phyloP scores from a whole-genome alignment of 495 filamentous ascomycete genomes.

The Neurospora intermedia region DNA sequence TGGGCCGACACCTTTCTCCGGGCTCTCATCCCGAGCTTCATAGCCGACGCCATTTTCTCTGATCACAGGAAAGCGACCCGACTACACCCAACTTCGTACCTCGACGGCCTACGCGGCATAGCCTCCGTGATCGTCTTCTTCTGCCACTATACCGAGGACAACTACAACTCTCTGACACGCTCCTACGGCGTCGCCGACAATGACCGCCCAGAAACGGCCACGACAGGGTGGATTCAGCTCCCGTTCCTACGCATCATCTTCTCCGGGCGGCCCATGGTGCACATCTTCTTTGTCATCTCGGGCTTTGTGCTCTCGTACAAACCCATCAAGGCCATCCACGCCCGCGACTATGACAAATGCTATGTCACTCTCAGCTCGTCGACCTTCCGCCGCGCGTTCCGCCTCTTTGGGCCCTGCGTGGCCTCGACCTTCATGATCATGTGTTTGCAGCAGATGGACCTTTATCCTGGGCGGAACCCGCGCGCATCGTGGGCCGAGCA shows the following conservation, averaged over 20 bases:
- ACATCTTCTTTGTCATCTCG: constrained; percentile 65
- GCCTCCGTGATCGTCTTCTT: constrained; percentile 44
- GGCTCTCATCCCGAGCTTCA: constrained; percentile 22
- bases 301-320: constrained; percentile 59
- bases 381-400: constrained; percentile 52
- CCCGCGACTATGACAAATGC: constrained; percentile 29
- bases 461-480: constrained; percentile 22
- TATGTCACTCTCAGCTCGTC: constrained; percentile 42
- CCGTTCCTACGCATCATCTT: constrained; percentile 53
- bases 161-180: constrained; percentile 23
- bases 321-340: constrained; percentile 48
- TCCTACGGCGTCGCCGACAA: constrained; percentile 40
- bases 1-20: constrained; percentile 10
- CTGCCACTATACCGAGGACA: constrained; percentile 37
- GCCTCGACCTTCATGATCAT: constrained; percentile 46
- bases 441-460: constrained; percentile 40
- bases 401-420: constrained; percentile 52
- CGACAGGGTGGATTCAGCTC: constrained; percentile 43
- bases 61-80: constrained; percentile 17
- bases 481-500: constrained; percentile 30
- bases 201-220: constrained; percentile 4
- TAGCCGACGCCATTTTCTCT: constrained; percentile 21
- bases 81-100: constrained; percentile 38
- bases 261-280: constrained; percentile 59
- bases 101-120: constrained; percentile 46